Percentiles rank a stretch among this genome's conserved stretches.
phyloP scores from a whole-genome alignment of 177 flowering plant genomes.

The Vitis hybrid region DNA sequence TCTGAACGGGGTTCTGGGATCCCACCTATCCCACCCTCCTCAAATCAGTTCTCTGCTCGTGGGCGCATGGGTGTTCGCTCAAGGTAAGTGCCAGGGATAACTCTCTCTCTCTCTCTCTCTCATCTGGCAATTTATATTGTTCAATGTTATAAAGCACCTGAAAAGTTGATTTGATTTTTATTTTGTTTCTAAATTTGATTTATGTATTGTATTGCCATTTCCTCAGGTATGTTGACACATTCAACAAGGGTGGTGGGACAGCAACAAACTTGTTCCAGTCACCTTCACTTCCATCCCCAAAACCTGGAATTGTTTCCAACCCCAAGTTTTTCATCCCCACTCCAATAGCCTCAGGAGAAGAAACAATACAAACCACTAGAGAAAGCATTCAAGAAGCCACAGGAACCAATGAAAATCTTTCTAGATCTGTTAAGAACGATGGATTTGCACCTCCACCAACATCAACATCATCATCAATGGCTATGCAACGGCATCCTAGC shows the following conservation, averaged over 20 bases:
- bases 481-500: conserved; percentile 49
- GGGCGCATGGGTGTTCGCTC: conserved; percentile 30
- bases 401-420: conserved; percentile 24
- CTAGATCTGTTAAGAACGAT: conserved; percentile 23
- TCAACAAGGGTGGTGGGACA: conserved; percentile 27
- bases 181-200: neutral
- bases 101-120: neutral
- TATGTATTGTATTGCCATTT: neutral
- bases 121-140: neutral
- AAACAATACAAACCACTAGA: conserved; percentile 18
- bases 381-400: conserved; percentile 21
- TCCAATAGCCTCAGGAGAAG: conserved; percentile 27
- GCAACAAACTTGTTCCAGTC: conserved; percentile 41
- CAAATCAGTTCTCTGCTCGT: conserved; percentile 22
- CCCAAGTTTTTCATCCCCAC: conserved; percentile 64
- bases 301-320: conserved; percentile 31
- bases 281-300: conserved; percentile 34
- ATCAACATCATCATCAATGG: conserved; percentile 19
- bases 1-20: conserved; percentile 14
- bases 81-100: conserved; percentile 17
- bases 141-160: neutral
- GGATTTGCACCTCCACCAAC: conserved; percentile 23
- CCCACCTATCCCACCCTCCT: conserved; percentile 22
- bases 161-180: neutral
- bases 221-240: conserved; percentile 33